Base-by-base conservation (phyloP, 1,284 basidiomycete genomes). In the Tranzscheliella williamsii region DNA sequence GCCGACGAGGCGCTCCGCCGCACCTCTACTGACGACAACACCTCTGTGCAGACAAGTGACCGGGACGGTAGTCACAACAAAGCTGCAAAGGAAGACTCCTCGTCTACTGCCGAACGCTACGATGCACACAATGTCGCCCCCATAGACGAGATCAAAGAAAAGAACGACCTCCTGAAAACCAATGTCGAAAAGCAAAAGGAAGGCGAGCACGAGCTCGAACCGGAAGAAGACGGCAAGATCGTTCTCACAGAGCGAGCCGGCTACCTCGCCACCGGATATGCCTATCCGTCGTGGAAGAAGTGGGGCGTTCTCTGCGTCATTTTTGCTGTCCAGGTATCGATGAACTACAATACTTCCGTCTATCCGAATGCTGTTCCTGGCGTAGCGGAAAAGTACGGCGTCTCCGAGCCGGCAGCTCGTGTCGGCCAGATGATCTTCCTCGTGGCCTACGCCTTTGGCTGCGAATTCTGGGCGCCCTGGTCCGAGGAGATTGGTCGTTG, bases 341-440 rank as follows among this genome's bases (percentile, higher is more conserved):
- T 79, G 73, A 79, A 79, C 64, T 72, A 78, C 48, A 79, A 79
- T 54, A 75, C 78, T 15, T 71, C 73, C 22, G 62, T 79, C 7
- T 79, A 72, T 46, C 67, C 75, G 9, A 79, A 78, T 41, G 79
- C 72, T 2, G 60, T 78, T 23, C 27, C 21, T 8, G 53, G 62
- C 6, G 61, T 75, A 7, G 26, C 63, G 3, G 64, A 70, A 34
- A 67, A 80, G 36, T 81, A 76, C 43, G 42, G 51, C 29, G 70
- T 81, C 40, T 70, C 67, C 11, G 72, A 66, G n/a, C 79, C 78
- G 49, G 74, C 67, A 1, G 80, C 79, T 3, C 61, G 80, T 26
- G 75, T 79, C 4, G 79, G 79, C 37, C 76, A 79, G 53, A 77
- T 76, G 67, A 64, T 80, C 40, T 81, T 80, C 62, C 64, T 81